A percentile compares a stretch with the other conserved stretches of the same genome.
Conservation (phyloP, 495 filamentous ascomycete genomes). For the Penicillium argentinense region DNA sequence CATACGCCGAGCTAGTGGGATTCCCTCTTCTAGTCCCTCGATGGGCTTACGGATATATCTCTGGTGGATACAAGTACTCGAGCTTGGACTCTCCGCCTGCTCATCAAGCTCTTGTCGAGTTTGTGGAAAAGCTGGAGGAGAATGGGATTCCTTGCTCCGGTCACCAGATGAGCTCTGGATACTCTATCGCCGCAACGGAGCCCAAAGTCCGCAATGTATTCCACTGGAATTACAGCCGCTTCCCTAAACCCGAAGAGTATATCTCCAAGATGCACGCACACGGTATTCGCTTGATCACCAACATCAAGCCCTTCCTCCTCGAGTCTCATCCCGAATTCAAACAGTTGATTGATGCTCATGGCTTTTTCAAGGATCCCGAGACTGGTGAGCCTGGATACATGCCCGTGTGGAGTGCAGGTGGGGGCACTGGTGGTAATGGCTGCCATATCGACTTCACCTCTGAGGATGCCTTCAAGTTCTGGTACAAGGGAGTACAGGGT, state of each 20-base stretch:
- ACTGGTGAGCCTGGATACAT: conserved; percentile 54
- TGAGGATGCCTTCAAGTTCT: conserved; percentile 62
- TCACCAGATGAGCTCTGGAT: conserved; percentile 71
- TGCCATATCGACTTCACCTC: conserved; percentile 72
- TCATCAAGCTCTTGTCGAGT: conserved; percentile 55
- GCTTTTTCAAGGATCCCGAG: conserved; percentile 60
- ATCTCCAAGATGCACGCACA: conserved; percentile 57
- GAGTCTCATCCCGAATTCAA: conserved; percentile 62
- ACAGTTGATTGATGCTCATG: conserved; percentile 50
- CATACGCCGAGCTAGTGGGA: conserved; percentile 65
- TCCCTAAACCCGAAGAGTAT: conserved; percentile 63
- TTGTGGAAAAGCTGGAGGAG: conserved; percentile 57
- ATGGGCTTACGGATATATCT: conserved; percentile 69
- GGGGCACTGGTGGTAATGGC: conserved; percentile 65
- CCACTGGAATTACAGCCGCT: conserved; percentile 66
- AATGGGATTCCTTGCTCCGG: conserved; percentile 70
- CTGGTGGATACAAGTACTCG: conserved; percentile 68
- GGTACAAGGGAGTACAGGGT: conserved; percentile 62
- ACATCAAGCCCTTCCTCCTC: conserved; percentile 70
- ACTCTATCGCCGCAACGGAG: conserved; percentile 63
- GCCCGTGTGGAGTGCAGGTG: conserved; percentile 66
- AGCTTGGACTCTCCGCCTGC: conserved; percentile 63
- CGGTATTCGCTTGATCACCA: conserved; percentile 65
- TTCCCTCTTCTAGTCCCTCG: conserved; percentile 64
- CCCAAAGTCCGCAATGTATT: conserved; percentile 71